Conservation (phyloP, 2,329 filamentous ascomycete species). For the Neobulgaria alba region DNA sequence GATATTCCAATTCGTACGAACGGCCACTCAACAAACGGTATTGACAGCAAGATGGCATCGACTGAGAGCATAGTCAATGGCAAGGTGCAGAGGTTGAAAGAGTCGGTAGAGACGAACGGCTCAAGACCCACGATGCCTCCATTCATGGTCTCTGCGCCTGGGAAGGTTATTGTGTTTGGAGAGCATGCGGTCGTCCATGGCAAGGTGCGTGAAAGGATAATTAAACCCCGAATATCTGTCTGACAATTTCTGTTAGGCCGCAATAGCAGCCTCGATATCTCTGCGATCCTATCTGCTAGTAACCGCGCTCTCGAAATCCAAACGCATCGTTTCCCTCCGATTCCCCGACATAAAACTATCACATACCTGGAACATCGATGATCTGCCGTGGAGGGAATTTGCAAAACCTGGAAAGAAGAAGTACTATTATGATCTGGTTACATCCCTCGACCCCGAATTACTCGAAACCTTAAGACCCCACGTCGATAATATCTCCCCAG, state of each 20-base stretch:
- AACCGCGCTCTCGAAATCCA: slow-evolving; percentile 86
- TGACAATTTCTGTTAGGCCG: slow-evolving; percentile 46
- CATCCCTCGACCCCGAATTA: slow-evolving; percentile 73
- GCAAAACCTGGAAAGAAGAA: slow-evolving; percentile 79
- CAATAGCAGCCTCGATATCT: slow-evolving; percentile 91
- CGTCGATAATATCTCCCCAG: slow-evolving; percentile 60
- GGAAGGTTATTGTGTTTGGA: slow-evolving; percentile 96
- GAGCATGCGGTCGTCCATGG: slow-evolving; percentile 98
- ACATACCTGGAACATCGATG: slow-evolving; percentile 91
- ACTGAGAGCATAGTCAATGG: slow-evolving; percentile 19
- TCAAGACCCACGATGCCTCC: slow-evolving; percentile 68
- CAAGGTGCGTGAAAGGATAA: slow-evolving; percentile 51
- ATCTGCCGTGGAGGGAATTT: slow-evolving; percentile 80
- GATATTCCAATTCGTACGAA: slow-evolving; percentile 14
- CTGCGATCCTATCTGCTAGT: slow-evolving; percentile 94
- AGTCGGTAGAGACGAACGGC: slow-evolving; percentile 39
- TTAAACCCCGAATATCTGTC: not conserved
- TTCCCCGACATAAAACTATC: slow-evolving; percentile 87
- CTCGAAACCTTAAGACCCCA: slow-evolving; percentile 73
- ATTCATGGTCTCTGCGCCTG: slow-evolving; percentile 97
- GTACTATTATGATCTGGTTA: slow-evolving; percentile 86
- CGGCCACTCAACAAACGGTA: slow-evolving; percentile 8
- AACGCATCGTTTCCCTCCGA: slow-evolving; percentile 74
- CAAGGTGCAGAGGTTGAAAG: too few relatives aligned
- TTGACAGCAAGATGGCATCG: slow-evolving; percentile 11